These are phyloP conservation scores for Naganishia liquefaciens DNA, from an alignment of 1,284 basidiomycete genomes.

Conservation along the genomic window DNA sequence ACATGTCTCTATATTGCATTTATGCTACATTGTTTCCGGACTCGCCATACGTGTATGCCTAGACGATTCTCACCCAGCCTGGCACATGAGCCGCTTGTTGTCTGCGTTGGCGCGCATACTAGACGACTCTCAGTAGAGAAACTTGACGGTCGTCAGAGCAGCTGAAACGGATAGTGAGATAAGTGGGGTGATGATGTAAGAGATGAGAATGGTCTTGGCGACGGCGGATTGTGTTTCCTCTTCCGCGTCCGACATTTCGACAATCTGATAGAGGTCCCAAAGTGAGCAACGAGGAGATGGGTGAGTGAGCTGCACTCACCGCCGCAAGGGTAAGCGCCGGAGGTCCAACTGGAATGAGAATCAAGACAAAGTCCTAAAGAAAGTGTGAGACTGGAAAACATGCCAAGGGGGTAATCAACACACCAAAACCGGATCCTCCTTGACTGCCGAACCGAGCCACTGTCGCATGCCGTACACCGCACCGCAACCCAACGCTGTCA, in stretches of 20 bases:
- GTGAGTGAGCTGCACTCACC: conserved; percentile 31
- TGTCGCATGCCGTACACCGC: conserved; percentile 41
- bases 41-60: background rate
- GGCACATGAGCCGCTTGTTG: too few relatives aligned
- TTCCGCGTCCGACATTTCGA: conserved; percentile 40
- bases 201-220: conserved; percentile 43
- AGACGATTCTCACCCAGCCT: background rate
- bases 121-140: conserved; percentile 1
- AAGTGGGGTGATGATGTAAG: conserved; percentile 43
- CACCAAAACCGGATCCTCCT: conserved; percentile 42
- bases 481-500: conserved; percentile 43
- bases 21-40: background rate
- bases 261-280: conserved; percentile 20
- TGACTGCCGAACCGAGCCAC: conserved; percentile 38
- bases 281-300: conserved; percentile 27
- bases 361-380: conserved; percentile 47
- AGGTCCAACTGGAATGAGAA: conserved; percentile 47
- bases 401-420: background rate
- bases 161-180: conserved; percentile 43
- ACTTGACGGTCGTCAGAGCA: conserved; percentile 33
- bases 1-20: background rate
- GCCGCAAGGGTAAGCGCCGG: conserved; percentile 50
- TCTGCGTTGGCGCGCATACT: background rate
- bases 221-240: conserved; percentile 42
- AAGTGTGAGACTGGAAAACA: background rate